Conservation (phyloP, 2,329 filamentous ascomycete genomes). For the Colletotrichum sp. region DNA sequence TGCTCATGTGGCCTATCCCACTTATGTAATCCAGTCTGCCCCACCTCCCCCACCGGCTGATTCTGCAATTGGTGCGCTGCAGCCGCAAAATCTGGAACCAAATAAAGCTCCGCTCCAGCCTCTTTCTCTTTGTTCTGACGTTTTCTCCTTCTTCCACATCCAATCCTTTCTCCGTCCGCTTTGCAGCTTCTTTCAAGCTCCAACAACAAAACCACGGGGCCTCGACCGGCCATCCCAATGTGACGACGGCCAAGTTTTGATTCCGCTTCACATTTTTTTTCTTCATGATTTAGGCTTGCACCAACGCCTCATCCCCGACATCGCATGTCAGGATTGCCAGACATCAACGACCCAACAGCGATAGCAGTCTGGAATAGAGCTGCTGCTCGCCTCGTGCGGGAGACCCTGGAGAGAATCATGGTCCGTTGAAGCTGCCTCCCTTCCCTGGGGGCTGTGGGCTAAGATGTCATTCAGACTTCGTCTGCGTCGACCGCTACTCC, state of each 20-base stretch:
- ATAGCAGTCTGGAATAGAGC: conserved; percentile 24
- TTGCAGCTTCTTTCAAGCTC: conserved; percentile 4
- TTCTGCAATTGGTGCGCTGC: conserved; percentile 11
- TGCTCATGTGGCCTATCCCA: conserved; percentile 1
- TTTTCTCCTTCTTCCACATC: conserved; percentile 21
- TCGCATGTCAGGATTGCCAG: conserved; percentile 29
- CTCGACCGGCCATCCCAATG: conserved; percentile 14
- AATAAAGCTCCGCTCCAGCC: conserved; percentile 24
- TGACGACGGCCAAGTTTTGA: conserved; percentile 9
- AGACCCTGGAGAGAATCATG: conserved; percentile 25
- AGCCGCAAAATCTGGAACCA: conserved; percentile 17
- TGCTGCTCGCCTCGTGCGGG: conserved; percentile 22
- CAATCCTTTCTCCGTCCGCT: background rate
- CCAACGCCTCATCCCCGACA: background rate
- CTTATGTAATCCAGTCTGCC: conserved; percentile 1
- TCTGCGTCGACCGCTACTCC: conserved; percentile 76
- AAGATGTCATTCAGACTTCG: conserved; percentile 59
- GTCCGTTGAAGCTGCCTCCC: conserved; percentile 19
- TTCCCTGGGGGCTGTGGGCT: background rate
- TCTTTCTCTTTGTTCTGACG: conserved; percentile 20
- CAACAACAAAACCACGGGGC: conserved; percentile 1
- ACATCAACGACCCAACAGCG: conserved; percentile 21
- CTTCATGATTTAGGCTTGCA: conserved; percentile 15
- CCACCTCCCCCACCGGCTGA: conserved; percentile 3
- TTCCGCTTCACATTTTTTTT: background rate